Conservation (phyloP, 306 rosid genomes). For the Dalbergia oliveri region DNA sequence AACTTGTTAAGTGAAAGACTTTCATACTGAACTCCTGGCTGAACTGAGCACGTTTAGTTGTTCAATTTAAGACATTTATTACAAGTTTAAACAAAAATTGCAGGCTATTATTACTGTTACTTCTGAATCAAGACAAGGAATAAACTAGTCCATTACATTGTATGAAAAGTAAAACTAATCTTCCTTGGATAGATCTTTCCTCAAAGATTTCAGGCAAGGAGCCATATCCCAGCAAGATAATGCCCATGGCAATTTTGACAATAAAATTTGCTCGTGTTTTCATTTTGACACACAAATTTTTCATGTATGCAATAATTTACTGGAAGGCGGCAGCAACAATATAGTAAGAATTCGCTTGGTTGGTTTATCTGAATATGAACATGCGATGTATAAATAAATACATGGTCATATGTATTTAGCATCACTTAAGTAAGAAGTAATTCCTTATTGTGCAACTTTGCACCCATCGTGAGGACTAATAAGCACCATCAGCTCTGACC, state of each 20-base stretch:
- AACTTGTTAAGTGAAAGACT: neutral
- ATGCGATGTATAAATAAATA: neutral
- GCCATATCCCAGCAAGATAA: too few species aligned
- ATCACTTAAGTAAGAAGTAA: neutral
- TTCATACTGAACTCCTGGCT: neutral
- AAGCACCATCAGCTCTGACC: slow-evolving; percentile 66
- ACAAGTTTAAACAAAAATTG: neutral
- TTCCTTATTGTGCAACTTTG: neutral
- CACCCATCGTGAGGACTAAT: slow-evolving; percentile 38
- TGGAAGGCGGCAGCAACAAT: neutral
- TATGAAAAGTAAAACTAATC: too few species aligned
- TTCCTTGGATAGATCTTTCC: too few species aligned
- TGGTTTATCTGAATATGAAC: neutral
- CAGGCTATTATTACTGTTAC: neutral
- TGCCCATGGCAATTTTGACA: too few species aligned
- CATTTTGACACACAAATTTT: too few species aligned
- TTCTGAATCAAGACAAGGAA: neutral
- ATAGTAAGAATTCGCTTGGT: neutral
- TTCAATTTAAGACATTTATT: neutral
- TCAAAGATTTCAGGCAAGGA: too few species aligned
- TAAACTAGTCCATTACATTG: too few species aligned
- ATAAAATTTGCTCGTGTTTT: too few species aligned
- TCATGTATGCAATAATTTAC: neutral
- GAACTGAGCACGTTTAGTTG: neutral
- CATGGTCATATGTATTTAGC: neutral